Conservation (phyloP, 2,329 filamentous ascomycete species). For the Akanthomyces dipterigenus region DNA sequence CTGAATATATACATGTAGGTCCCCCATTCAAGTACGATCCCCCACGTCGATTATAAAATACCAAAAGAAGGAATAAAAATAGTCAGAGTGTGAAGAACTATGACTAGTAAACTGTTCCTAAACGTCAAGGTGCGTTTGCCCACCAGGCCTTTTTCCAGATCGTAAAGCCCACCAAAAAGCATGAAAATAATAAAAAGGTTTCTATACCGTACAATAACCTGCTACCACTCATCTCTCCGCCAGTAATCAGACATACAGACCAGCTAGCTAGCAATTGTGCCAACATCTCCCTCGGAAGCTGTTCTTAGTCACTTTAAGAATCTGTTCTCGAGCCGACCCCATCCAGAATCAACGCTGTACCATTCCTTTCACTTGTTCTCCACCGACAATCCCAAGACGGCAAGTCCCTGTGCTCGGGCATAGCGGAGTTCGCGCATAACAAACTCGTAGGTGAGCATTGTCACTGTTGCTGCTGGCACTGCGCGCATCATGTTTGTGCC, state of each 20-base stretch:
- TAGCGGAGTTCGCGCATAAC: slow-evolving; percentile 48
- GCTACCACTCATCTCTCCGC: background rate
- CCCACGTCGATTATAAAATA: background rate
- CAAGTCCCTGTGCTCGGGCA: slow-evolving; percentile 32
- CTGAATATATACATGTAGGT: background rate
- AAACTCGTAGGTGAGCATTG: slow-evolving; percentile 94
- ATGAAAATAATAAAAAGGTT: background rate
- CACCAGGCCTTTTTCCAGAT: background rate
- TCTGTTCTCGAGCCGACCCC: background rate
- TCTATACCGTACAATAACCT: background rate
- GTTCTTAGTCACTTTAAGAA: background rate
- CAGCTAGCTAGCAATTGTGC: background rate
- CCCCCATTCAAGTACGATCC: too few species aligned
- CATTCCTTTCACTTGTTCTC: background rate
- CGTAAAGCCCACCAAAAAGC: background rate
- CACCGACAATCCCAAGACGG: slow-evolving; percentile 20
- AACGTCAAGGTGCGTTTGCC: background rate
- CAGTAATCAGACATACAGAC: background rate
- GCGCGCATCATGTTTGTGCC: slow-evolving; percentile 97
- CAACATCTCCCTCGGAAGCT: background rate
- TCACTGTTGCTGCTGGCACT: slow-evolving; percentile 91
- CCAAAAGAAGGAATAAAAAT: background rate
- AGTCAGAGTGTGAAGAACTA: background rate
- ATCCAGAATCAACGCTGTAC: background rate
- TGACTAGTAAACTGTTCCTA: background rate